Evolutionary conservation across 768 basidiomycete genomes (phyloP), one percentile per base, ranked within the genome.

Genomic region (Phlegmacium glaucopus): DNA sequence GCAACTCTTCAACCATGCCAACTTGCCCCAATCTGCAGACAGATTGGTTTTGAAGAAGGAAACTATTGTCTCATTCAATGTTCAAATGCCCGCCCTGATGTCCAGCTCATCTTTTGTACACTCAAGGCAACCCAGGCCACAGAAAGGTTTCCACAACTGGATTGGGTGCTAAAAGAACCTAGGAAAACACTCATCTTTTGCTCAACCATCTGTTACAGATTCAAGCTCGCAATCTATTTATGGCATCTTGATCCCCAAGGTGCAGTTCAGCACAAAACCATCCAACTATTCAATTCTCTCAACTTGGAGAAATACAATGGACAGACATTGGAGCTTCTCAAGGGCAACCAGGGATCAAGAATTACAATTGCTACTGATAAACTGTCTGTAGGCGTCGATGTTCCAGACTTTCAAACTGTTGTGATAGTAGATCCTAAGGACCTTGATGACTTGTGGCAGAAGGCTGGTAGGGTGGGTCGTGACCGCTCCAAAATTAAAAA

Each of bases 401-500:
- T 49, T 13, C 9, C 17, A 13, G 44, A 46, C 34, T 39, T 52
- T 30, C 46, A 48, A 38, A 38, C 41, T 30, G 51, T 52, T 4
- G 10, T 52, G 25, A 43, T 52, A n/a, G 27, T 44, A 15, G 41
- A 42, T 17, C 54, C 54, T 32, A 48, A 49, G 17, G 37, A 47
- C n/a, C 10, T 54, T 6, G 55, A 60, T 17, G 45, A 54, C 11
- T 30, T 53, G 13, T 36, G 45, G 27, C 59, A 56, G 34, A 59
- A 61, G 43, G 49, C 50, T 2, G 55, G 58, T n/a, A 48, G 52
- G 2, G 48, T 52, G 16, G 51, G 55, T 8, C 34, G 52, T 27
- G 42, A 54, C 30, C 27, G 28, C 11, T 4, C 36, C 2, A 34
- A 18, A 13, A 40, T 48, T 15, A 27, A 17, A 13, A 52, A 52